These are phyloP conservation scores for Pyrenochaeta sp. DNA, from an alignment of 2,329 filamentous ascomycete species.

Conservation along the genomic window DNA sequence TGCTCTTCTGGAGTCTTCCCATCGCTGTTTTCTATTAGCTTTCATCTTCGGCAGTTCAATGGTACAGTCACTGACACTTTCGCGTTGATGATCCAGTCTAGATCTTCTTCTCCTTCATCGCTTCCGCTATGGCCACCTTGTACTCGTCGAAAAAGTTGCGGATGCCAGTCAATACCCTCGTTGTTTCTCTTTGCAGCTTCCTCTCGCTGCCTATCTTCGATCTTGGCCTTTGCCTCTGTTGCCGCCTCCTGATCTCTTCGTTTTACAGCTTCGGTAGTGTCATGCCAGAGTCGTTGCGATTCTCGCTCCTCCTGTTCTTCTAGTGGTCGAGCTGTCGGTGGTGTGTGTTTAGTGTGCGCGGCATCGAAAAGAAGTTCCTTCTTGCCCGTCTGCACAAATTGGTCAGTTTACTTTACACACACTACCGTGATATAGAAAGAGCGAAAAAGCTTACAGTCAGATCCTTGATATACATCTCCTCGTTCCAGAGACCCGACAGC, in stretches of 20 bases:
- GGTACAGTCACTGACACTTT: conserved; percentile 68
- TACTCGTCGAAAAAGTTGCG: conserved; percentile 82
- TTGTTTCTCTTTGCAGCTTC: conserved; percentile 83
- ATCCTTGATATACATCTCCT: conserved; percentile 93
- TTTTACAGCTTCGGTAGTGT: conserved; percentile 82
- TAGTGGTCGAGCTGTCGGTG: conserved; percentile 77
- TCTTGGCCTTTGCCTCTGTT: conserved; percentile 94
- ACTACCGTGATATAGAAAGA: background rate
- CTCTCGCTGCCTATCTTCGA: conserved; percentile 90
- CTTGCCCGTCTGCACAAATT: conserved; percentile 76
- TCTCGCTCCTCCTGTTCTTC: conserved; percentile 90
- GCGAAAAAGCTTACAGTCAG: conserved; percentile 67
- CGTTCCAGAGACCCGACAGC: conserved; percentile 88
- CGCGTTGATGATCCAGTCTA: conserved; percentile 95
- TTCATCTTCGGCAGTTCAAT: background rate
- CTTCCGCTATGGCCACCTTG: conserved; percentile 73
- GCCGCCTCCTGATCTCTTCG: conserved; percentile 86
- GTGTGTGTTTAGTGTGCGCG: conserved; percentile 75
- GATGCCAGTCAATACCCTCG: conserved; percentile 85
- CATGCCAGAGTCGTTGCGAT: conserved; percentile 86
- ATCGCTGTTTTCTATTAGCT: conserved; percentile 54
- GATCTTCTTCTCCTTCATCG: conserved; percentile 84
- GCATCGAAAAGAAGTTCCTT: conserved; percentile 93
- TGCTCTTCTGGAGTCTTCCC: conserved; percentile 72
- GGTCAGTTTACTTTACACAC: background rate